Evolutionary conservation across 768 basidiomycete genomes (phyloP).

Genomic region (Trametes punicea): DNA sequence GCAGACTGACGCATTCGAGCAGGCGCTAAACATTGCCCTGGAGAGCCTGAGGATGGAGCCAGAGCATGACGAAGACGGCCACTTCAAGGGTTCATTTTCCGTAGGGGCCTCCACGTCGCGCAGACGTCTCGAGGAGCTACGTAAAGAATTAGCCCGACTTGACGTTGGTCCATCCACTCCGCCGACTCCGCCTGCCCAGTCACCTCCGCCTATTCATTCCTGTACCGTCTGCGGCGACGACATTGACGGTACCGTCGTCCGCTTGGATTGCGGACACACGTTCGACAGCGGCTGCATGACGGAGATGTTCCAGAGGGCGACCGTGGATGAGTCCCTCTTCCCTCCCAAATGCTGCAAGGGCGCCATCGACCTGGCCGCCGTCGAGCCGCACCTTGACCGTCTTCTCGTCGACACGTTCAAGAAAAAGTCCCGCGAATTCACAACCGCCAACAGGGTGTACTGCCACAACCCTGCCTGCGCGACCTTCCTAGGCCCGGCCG

Average conservation of each 20-base stretch:
- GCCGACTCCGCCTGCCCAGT: not conserved
- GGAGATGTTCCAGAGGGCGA: conserved; percentile 34
- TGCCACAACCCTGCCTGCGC: conserved; percentile 23
- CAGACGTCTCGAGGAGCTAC: not conserved
- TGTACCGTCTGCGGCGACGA: conserved; percentile 24
- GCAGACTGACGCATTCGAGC: not conserved
- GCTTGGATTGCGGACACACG: conserved; percentile 33
- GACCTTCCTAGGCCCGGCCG: conserved; percentile 23
- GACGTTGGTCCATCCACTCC: not conserved
- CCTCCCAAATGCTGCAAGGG: conserved; percentile 25
- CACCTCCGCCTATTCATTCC: not conserved
- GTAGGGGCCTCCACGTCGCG: not conserved
- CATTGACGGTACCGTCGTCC: conserved; percentile 2
- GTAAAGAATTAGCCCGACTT: not conserved
- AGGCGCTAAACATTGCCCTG: not conserved
- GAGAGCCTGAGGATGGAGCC: not conserved
- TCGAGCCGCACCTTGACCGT: conserved; percentile 11
- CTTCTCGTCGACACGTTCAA: conserved; percentile 9
- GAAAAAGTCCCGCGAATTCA: conserved; percentile 21
- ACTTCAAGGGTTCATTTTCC: not conserved
- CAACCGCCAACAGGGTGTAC: conserved; percentile 24
- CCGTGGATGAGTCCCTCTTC: conserved; percentile 36
- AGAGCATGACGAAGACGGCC: not conserved
- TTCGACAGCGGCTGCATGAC: conserved; percentile 35
- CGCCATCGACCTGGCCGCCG: conserved; percentile 16